A percentile compares a stretch with the other conserved stretches of the same genome.
Evolutionary conservation across 2,329 filamentous ascomycete species (phyloP).

Genomic region (Plectosphaerella plurivora): DNA sequence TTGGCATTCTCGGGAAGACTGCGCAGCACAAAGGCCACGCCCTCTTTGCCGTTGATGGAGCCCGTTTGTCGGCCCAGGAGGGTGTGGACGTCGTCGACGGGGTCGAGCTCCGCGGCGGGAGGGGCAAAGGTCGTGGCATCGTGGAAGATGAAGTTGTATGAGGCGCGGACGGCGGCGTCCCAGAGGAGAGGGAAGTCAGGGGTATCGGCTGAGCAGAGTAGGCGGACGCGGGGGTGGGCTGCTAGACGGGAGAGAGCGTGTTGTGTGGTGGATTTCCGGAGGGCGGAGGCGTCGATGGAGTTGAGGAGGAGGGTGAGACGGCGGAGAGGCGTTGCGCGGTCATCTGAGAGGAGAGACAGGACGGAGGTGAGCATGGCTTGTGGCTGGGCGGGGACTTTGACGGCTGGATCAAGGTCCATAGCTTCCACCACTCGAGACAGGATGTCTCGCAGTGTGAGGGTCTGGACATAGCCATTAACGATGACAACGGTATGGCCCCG

Average conservation of each 20-base stretch:
- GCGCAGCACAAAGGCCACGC: constrained; percentile 84
- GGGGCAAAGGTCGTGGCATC: constrained; percentile 87
- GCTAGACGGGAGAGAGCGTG: constrained; percentile 72
- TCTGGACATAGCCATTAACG: constrained; percentile 77
- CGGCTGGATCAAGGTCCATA: constrained; percentile 50
- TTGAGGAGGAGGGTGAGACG: constrained; percentile 75
- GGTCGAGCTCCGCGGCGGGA: constrained; percentile 67
- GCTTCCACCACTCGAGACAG: constrained; percentile 64
- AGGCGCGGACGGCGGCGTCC: constrained; percentile 79
- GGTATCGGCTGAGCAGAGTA: constrained; percentile 81
- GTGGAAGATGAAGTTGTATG: constrained; percentile 86
- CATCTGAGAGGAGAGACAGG: constrained; percentile 53
- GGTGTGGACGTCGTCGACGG: constrained; percentile 86
- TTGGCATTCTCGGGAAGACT: constrained; percentile 90
- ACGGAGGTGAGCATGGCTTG: constrained; percentile 65
- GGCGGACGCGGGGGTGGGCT: constrained; percentile 63
- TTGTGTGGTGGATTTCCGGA: constrained; percentile 69
- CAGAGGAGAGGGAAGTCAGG: constrained; percentile 85
- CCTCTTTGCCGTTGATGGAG: constrained; percentile 82
- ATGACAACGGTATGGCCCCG: constrained; percentile 64
- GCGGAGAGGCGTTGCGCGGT: constrained; percentile 51
- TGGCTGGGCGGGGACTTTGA: constrained; percentile 55
- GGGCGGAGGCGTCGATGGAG: constrained; percentile 75
- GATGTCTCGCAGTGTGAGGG: constrained; percentile 63
- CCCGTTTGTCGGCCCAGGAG: constrained; percentile 77